Evolutionary conservation across 257 asterid species (phyloP), one percentile per base, ranked within the genome.

Genomic region (Vinca minor): DNA sequence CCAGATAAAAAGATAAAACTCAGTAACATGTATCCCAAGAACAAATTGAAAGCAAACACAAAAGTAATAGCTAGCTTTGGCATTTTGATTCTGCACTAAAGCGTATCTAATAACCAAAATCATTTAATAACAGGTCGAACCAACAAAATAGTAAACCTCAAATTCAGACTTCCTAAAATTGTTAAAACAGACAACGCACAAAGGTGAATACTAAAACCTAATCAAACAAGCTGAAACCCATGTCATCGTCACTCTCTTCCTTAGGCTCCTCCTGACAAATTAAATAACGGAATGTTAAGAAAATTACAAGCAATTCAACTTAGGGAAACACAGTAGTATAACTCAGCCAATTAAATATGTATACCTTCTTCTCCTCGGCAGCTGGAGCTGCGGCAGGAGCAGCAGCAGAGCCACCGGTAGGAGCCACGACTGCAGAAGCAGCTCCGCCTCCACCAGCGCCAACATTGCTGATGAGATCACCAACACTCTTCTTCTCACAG

Each of bases 361-460:
- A n/a, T n/a, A 59, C 62, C 70, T 74, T 69, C 68, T 69, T 74
- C 59, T 59, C 78, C 66, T 79, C 89, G 0, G 59, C 82, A 3
- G 77, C 86, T 1, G 86, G 83, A 10, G 89, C 87, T 31, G 95
- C 93, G 13, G 83, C 82, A 55, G 78, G 76, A 10, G 74, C 89
- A 62, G 65, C 84, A 20, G 77, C 73, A 31, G 75, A 78, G 35
- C 74, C 84, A 3, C 71, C 79, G 31, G 74, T 20, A 41, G 89
- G 72, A 41, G 82, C 82, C 62, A 92, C 59, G 28, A 73, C 80
- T 1, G 81, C 77, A 50, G 66, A 82, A 23, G 81, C 83, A 23
- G 75, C 86, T 3, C 73, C 86, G 7, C 88, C 95, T 25, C 92
- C 92, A 8, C 95, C 95, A 20, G 88, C 74, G 36, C 88, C 95